Evolutionary conservation across 2,329 filamentous ascomycete species (phyloP).

Genomic region (Aureobasidium mangrovei): DNA sequence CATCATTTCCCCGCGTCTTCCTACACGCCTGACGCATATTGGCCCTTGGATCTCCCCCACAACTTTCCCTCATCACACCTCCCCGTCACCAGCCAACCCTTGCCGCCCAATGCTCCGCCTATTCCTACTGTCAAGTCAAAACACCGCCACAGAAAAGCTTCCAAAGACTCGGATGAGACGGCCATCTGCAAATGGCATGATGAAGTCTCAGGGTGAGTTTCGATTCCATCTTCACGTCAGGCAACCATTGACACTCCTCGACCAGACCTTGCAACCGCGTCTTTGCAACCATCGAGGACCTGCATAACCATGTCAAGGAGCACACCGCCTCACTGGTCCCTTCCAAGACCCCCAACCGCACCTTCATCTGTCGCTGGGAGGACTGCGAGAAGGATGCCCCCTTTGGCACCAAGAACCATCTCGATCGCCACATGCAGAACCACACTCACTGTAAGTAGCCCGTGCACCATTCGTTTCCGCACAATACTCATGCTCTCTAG

Average conservation of each 20-base stretch:
- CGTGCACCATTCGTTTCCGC: background rate
- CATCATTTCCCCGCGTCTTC: background rate
- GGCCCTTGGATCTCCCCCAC: background rate
- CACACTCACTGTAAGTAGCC: constrained; percentile 43
- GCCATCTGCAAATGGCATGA: constrained; percentile 10
- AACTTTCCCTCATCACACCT: constrained; percentile 2
- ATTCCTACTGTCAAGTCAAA: background rate
- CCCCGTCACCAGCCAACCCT: background rate
- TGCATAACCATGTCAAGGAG: constrained; percentile 48
- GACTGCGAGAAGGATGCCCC: constrained; percentile 46
- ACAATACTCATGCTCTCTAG: background rate
- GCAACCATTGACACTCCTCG: background rate
- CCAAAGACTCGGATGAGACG: background rate
- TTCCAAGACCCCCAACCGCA: constrained; percentile 36
- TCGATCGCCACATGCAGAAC: constrained; percentile 56
- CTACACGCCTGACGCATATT: constrained; percentile 1
- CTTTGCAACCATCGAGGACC: constrained; percentile 39
- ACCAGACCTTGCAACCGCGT: constrained; percentile 18
- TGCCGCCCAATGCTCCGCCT: background rate
- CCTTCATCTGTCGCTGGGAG: constrained; percentile 48
- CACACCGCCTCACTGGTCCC: constrained; percentile 39
- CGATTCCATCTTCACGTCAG: background rate
- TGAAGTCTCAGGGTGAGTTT: constrained; percentile 3
- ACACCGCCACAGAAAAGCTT: background rate
- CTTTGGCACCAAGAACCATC: constrained; percentile 53